Evolutionary conservation across 768 basidiomycete genomes (phyloP).

Genomic region (Udeniomyces megalosporus): DNA sequence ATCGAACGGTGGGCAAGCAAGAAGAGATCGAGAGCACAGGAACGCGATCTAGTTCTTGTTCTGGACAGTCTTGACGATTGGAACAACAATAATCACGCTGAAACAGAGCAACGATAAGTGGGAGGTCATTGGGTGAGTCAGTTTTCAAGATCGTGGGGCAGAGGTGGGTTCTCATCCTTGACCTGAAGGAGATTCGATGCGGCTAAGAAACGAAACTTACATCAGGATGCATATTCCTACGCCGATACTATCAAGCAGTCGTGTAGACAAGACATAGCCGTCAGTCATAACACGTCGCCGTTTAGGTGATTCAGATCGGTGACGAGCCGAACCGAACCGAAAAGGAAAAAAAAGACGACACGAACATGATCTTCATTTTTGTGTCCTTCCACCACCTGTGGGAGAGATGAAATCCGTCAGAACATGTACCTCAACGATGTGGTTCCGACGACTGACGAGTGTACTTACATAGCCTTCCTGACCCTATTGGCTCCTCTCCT

Average conservation of each 20-base stretch:
- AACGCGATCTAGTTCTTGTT: constrained; percentile 21
- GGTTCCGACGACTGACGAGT: too few relatives aligned
- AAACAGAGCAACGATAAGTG: not conserved
- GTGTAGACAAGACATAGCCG: too few relatives aligned
- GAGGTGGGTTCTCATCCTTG: too few relatives aligned
- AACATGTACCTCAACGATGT: too few relatives aligned
- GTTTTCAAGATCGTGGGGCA: too few relatives aligned
- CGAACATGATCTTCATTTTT: constrained; percentile 77
- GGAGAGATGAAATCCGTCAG: too few relatives aligned
- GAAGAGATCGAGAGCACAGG: not conserved
- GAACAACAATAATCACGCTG: constrained; percentile 35
- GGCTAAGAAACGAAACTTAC: constrained; percentile 1
- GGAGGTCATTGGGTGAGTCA: not conserved
- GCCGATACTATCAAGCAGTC: constrained; percentile 59
- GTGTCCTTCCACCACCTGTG: constrained; percentile 47
- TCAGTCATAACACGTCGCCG: too few relatives aligned
- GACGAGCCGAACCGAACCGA: too few relatives aligned
- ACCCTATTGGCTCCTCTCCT: constrained; percentile 92
- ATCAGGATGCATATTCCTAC: constrained; percentile 80
- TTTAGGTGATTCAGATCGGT: too few relatives aligned
- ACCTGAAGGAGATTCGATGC: too few relatives aligned
- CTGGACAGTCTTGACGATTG: constrained; percentile 71
- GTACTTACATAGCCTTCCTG: constrained; percentile 55
- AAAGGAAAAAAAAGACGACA: not conserved
- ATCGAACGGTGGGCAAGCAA: too few relatives aligned